Evolutionary conservation across 108 stramenopile genomes (phyloP).

Genomic region (Fragilariopsis cylindrus): DNA sequence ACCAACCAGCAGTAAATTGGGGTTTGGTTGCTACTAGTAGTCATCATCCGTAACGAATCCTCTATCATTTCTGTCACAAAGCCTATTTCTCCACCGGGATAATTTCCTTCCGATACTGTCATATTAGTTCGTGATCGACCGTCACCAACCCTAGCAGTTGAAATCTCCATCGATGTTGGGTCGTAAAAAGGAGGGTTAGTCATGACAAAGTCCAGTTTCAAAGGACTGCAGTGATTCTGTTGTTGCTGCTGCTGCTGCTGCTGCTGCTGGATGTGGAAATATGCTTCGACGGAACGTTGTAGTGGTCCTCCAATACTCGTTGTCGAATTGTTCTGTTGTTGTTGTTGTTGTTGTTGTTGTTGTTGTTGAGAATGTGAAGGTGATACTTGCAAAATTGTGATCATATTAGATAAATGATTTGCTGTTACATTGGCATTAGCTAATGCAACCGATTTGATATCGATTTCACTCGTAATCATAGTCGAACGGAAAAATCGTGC

Average conservation of each 20-base stretch:
- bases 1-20: constrained; percentile 52
- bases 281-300: constrained; percentile 20
- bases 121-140: constrained; percentile 68
- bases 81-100: constrained; percentile 54
- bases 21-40: neutral
- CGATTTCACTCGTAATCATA: constrained; percentile 86
- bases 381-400: constrained; percentile 51
- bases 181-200: constrained; percentile 95
- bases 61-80: constrained; percentile 57
- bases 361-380: constrained; percentile 29
- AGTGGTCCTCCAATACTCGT: constrained; percentile 6
- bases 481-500: constrained; percentile 41
- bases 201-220: constrained; percentile 81
- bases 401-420: constrained; percentile 62
- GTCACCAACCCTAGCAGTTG: constrained; percentile 57
- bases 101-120: constrained; percentile 66
- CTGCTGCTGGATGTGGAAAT: neutral
- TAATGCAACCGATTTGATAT: constrained; percentile 70
- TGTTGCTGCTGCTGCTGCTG: constrained; percentile 1
- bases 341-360: neutral
- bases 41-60: constrained; percentile 35
- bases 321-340: neutral
- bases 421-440: constrained; percentile 68
- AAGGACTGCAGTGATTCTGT: neutral
- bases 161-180: constrained; percentile 30